These are phyloP conservation scores for Fusarium irregulare DNA, from an alignment of 2,329 filamentous ascomycete species.

Conservation along the genomic window DNA sequence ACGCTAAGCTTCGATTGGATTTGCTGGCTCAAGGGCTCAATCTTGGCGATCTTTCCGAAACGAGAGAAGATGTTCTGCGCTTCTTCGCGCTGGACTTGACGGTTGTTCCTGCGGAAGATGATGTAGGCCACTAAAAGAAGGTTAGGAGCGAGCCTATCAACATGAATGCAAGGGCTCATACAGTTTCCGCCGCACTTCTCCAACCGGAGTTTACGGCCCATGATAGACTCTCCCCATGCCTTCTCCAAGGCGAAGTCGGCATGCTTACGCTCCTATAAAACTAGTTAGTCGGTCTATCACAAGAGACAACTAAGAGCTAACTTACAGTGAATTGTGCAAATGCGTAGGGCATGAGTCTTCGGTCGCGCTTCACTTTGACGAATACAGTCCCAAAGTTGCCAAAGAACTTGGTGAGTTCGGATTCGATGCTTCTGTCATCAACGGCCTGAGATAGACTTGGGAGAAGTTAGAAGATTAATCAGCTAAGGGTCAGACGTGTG, in stretches of 20 bases:
- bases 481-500: not conserved
- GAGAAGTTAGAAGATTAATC: not conserved
- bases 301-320: not conserved
- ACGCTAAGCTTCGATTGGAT: slow-evolving; percentile 51
- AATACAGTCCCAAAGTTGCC: slow-evolving; percentile 66
- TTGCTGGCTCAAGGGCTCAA: slow-evolving; percentile 51
- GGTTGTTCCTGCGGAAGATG: slow-evolving; percentile 54
- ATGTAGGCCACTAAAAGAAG: slow-evolving; percentile 59
- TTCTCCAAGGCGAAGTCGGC: slow-evolving; percentile 61
- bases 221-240: slow-evolving; percentile 61
- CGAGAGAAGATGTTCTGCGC: slow-evolving; percentile 55
- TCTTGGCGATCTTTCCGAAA: slow-evolving; percentile 58
- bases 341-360: slow-evolving; percentile 69
- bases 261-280: slow-evolving; percentile 57
- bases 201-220: slow-evolving; percentile 68
- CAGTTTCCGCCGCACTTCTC: slow-evolving; percentile 71
- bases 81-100: slow-evolving; percentile 56
- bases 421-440: slow-evolving; percentile 63
- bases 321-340: slow-evolving; percentile 73
- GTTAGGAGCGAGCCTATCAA: slow-evolving; percentile 37
- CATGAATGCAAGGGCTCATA: slow-evolving; percentile 49
- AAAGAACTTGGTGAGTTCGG: slow-evolving; percentile 65
- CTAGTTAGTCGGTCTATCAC: slow-evolving; percentile 39
- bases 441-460: slow-evolving; percentile 63
- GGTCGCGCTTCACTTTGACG: slow-evolving; percentile 72